These are phyloP conservation scores for Naganishia liquefaciens DNA, from an alignment of 1,284 basidiomycete species.

Conservation along the genomic window DNA sequence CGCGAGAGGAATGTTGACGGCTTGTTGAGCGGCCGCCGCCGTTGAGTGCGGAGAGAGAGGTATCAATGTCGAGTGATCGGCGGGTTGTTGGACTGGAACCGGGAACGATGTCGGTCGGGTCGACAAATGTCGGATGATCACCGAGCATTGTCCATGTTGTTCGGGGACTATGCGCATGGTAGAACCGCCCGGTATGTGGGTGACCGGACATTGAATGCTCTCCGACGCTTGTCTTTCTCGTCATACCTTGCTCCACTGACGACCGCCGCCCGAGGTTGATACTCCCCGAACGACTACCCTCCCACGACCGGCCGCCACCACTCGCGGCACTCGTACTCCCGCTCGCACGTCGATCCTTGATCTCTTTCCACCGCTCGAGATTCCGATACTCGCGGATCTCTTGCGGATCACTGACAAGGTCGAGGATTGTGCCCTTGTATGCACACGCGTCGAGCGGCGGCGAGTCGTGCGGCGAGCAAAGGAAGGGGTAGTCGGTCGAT, in stretches of 20 bases:
- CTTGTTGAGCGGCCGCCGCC: no score
- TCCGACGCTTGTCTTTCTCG: not conserved
- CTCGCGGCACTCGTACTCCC: not conserved
- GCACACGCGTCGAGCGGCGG: not conserved
- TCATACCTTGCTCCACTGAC: not conserved
- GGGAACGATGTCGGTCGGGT: not conserved
- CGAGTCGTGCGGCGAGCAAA: slow-evolving; percentile 6
- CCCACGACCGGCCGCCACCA: not conserved
- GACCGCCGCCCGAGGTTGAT: not conserved
- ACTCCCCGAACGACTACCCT: slow-evolving; percentile 11
- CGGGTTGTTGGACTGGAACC: not conserved
- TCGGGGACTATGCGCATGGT: not conserved
- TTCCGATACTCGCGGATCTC: slow-evolving; percentile 20
- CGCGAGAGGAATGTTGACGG: no score
- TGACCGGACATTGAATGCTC: not conserved
- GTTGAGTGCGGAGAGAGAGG: not conserved
- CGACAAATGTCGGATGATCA: not conserved
- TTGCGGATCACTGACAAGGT: slow-evolving; percentile 16
- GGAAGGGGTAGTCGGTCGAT: not conserved
- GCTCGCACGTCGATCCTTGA: not conserved
- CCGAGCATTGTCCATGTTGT: not conserved
- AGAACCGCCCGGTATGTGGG: no score
- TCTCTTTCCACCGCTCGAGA: slow-evolving; percentile 12
- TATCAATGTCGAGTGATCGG: not conserved
- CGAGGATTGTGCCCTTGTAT: slow-evolving; percentile 19